Percentiles rank a stretch among this genome's conserved stretches.
Evolutionary conservation across 2,329 filamentous ascomycete genomes (phyloP).

Genomic region (Kalmusia sp.): DNA sequence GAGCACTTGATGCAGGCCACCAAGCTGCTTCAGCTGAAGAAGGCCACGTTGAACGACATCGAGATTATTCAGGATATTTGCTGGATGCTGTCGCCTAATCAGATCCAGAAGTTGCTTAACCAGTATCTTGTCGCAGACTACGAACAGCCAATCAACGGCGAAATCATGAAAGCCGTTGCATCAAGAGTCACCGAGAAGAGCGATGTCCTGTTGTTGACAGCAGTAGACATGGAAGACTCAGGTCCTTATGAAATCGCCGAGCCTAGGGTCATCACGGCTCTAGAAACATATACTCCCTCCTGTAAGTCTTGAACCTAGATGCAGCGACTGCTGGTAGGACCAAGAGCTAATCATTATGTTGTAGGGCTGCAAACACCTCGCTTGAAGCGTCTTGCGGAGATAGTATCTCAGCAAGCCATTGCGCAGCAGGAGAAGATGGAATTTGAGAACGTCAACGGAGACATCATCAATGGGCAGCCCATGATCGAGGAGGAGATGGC

Average conservation of each 20-base stretch:
- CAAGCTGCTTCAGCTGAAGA: conserved; percentile 97
- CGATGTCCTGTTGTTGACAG: conserved; percentile 89
- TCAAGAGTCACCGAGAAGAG: conserved; percentile 98
- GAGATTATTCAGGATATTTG: conserved; percentile 99
- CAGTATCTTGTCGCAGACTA: conserved; percentile 99
- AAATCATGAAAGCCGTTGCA: conserved; percentile 99
- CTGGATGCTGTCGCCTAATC: conserved; percentile 99
- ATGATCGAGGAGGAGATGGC: conserved; percentile 32
- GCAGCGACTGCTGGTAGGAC: background rate
- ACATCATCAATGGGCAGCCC: conserved; percentile 29
- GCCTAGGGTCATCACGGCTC: conserved; percentile 89
- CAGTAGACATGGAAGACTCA: conserved; percentile 98
- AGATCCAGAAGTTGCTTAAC: conserved; percentile 98
- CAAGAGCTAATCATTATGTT: conserved; percentile 35
- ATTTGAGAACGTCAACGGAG: conserved; percentile 45
- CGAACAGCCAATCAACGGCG: conserved; percentile 98
- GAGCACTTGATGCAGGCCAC: conserved; percentile 99
- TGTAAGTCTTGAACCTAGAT: conserved; percentile 66
- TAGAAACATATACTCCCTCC: conserved; percentile 97
- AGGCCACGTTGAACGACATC: conserved; percentile 97
- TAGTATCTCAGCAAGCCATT: conserved; percentile 94
- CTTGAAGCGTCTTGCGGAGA: conserved; percentile 95
- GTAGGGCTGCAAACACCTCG: conserved; percentile 93
- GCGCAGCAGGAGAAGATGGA: conserved; percentile 91
- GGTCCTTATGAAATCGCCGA: conserved; percentile 98